Evolutionary conservation across 2,329 filamentous ascomycete genomes (phyloP).

Genomic region (Neocatenulostroma microsporum): DNA sequence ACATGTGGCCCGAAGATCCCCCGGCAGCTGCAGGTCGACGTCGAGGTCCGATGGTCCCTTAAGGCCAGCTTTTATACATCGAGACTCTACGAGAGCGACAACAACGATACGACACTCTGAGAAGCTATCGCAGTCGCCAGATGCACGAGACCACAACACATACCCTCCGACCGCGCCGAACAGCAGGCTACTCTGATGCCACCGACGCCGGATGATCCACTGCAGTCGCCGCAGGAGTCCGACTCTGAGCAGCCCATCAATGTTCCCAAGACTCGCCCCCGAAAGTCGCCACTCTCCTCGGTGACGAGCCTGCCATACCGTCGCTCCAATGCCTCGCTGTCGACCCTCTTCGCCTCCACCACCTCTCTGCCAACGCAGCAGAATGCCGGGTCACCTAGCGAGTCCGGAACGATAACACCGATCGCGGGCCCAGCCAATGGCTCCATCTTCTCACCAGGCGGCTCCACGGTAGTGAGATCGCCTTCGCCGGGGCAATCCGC

Average conservation of each 20-base stretch:
- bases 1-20: conserved; percentile 1
- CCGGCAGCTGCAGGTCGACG: neutral
- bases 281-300: conserved; percentile 52
- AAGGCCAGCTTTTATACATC: too few species aligned
- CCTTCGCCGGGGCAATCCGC: conserved; percentile 35
- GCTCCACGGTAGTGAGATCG: conserved; percentile 30
- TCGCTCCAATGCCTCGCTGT: conserved; percentile 45
- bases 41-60: neutral
- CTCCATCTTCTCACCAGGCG: conserved; percentile 39
- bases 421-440: conserved; percentile 26
- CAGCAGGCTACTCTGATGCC: conserved; percentile 47
- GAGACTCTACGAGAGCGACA: too few species aligned
- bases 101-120: too few species aligned
- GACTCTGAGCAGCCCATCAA: conserved; percentile 56
- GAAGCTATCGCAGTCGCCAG: too few species aligned
- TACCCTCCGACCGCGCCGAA: conserved; percentile 10
- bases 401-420: conserved; percentile 37
- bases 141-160: conserved; percentile 9
- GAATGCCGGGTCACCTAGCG: conserved; percentile 27
- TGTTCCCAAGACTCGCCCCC: conserved; percentile 52
- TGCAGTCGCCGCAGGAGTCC: conserved; percentile 62
- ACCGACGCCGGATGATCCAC: conserved; percentile 56
- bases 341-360: conserved; percentile 47
- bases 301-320: conserved; percentile 50
- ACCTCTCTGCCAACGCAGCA: conserved; percentile 35